phyloP scores from a whole-genome alignment of 169 alveolate genomes.

The Plasmodium adleri region DNA sequence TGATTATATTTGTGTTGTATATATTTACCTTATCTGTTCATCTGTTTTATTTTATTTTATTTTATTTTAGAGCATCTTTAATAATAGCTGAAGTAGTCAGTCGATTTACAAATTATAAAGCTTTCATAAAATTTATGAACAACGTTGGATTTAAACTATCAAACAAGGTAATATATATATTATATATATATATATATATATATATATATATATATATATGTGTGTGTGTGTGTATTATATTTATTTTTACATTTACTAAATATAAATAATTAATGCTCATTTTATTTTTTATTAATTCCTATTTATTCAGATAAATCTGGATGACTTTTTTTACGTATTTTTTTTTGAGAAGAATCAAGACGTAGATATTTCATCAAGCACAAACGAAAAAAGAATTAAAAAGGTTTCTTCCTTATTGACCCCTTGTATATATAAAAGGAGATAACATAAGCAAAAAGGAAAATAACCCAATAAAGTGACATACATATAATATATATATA shows the following conservation, averaged over 20 bases:
- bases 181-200: background rate
- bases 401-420: constrained; percentile 43
- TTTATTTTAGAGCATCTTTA: constrained; percentile 35
- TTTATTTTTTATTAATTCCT: constrained; percentile 6
- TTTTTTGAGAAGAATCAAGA: constrained; percentile 59
- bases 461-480: background rate
- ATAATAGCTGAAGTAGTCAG: constrained; percentile 69
- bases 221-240: background rate
- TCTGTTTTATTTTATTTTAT: background rate
- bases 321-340: constrained; percentile 49
- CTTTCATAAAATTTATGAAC: constrained; percentile 46
- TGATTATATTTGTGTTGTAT: background rate
- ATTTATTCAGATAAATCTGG: constrained; percentile 36
- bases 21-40: background rate
- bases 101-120: constrained; percentile 60
- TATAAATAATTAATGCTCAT: background rate
- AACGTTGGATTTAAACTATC: constrained; percentile 42
- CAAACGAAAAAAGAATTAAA: constrained; percentile 27
- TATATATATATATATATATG: background rate
- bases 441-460: constrained; percentile 1
- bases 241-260: background rate
- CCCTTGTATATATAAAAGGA: constrained; percentile 63
- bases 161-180: constrained; percentile 14
- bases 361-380: background rate
- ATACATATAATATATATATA: background rate